phyloP scores from a whole-genome alignment of 2,329 filamentous ascomycete genomes.

The Fonsecaea erecta region DNA sequence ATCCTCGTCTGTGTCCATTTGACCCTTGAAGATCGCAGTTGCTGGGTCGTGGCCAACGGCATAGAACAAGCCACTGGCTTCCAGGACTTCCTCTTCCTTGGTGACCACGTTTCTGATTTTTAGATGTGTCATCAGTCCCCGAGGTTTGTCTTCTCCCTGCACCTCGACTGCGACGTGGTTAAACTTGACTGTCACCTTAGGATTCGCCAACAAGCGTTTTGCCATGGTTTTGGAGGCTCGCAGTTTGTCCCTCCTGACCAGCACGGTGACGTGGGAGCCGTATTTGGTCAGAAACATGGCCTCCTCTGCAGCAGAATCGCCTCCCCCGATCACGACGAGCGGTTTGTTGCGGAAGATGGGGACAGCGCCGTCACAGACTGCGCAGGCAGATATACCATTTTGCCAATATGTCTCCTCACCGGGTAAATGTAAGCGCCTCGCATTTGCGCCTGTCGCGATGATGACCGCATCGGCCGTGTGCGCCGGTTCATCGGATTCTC shows the following conservation, averaged over 20 bases:
- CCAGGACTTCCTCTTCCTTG: slow-evolving; percentile 78
- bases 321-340: slow-evolving; percentile 92
- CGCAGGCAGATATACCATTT: slow-evolving; percentile 92
- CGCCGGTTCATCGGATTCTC: slow-evolving; percentile 66
- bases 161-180: slow-evolving; percentile 82
- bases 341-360: slow-evolving; percentile 98
- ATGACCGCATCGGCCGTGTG: slow-evolving; percentile 92
- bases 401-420: slow-evolving; percentile 98
- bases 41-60: slow-evolving; percentile 96
- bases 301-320: slow-evolving; percentile 96
- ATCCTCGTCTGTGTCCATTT: slow-evolving; percentile 85
- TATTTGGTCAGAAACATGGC: slow-evolving; percentile 98
- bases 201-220: slow-evolving; percentile 76
- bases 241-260: slow-evolving; percentile 85
- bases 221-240: slow-evolving; percentile 93
- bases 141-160: slow-evolving; percentile 74
- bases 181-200: slow-evolving; percentile 89
- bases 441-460: slow-evolving; percentile 93
- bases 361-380: slow-evolving; percentile 94
- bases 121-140: slow-evolving; percentile 84
- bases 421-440: slow-evolving; percentile 76
- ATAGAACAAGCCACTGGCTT: slow-evolving; percentile 94
- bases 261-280: slow-evolving; percentile 88
- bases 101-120: slow-evolving; percentile 78
- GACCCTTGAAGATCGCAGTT: slow-evolving; percentile 84